Evolutionary conservation across 1,284 basidiomycete genomes (phyloP), one percentile per base, ranked within the genome.

Genomic region (Cutaneotrichosporon mucoides): DNA sequence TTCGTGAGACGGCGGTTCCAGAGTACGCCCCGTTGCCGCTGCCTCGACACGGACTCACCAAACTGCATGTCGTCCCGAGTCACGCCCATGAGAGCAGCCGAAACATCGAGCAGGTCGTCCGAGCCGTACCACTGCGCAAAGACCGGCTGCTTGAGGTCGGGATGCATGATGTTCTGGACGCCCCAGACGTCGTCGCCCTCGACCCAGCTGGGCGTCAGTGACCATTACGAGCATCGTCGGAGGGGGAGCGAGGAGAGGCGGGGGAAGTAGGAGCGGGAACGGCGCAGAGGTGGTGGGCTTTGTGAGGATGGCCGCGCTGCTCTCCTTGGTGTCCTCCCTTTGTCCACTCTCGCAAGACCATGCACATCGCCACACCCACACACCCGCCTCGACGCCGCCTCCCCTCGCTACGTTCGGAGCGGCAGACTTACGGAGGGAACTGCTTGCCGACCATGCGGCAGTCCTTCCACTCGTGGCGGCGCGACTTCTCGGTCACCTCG

Each of bases 91-190:
- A 90, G 76, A 42, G 79, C 76, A 41, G 76, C 79, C 10, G 81
- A 83, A 2, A 81, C 82, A 8, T 73, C 73, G 4, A 85, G 74
- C 38, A 90, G 74, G 12, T 73, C 78, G 10, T 83, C 81, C 33
- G 84, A 84, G 4, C 86, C 85, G 68, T 90, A 90, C 86, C 86
- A 89, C 59, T 78, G 75, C 24, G 82, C 82, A 60, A 89, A 89
- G 3, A 72, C 80, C 0, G 81, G 79, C 68, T 88, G 84, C 0
- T 75, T 78, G 0, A 90, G 80, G 44, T 82, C 85, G 1, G 87
- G 88, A 68, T 90, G 87, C 88, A 90, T 89, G 49, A 88, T 73
- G 68, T 89, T 87, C 67, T 89, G 88, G 7, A 89, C 85, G 1
- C 88, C 88, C 88, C 89, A 91, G 4, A 84, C 84, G 73, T 90